Evolutionary conservation across 306 rosid genomes (phyloP), one percentile per base, ranked within the genome.

Genomic region (Quercus cerris): DNA sequence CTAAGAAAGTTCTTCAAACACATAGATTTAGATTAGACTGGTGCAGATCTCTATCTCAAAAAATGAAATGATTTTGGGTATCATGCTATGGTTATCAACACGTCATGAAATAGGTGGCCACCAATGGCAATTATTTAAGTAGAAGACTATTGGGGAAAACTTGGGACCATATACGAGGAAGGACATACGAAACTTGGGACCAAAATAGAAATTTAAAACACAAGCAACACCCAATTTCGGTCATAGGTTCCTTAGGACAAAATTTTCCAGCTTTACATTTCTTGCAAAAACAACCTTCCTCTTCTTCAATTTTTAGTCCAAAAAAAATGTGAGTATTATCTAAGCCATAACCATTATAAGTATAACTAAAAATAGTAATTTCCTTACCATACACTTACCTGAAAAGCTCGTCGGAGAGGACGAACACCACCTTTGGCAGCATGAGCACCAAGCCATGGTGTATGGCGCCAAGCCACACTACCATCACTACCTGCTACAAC

Each of bases 391-490:
- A 41, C 8, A 77, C 90, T 89, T 72, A 80, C 98, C 98, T 95
- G 98, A 78, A 95, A 86, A 64, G 98, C 88, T 9, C 99, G 97
- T 13, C 99, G 97, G 82, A 95, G 97, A 55, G 98, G 99, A 3
- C 99, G 97, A 15, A 88, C 92, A 1, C 87, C 87, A 4, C 99
- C 99, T 77, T 89, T 90, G 44, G 99, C 99, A 0, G 97, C 94
- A 23, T 95, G 99, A 4, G 89, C 87, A 0, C 96, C 92, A 7
- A 93, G 96, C 99, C 99, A 95, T 15, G 99, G 99, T 0, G 99
- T 95, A 81, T 91, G 98, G 25, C 99, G 90, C 99, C 99, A 95
- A 56, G 98, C 98, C 10, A 95, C 88, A 41, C 68, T 31, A 56
- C 99, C 99, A 31, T 95, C 91, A 64, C 99, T 90, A 56, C 99